A percentile compares a stretch with the other conserved stretches of the same genome.
Evolutionary conservation across 2,329 filamentous ascomycete genomes (phyloP).

Genomic region (Fusarium pseudoanthophilum): DNA sequence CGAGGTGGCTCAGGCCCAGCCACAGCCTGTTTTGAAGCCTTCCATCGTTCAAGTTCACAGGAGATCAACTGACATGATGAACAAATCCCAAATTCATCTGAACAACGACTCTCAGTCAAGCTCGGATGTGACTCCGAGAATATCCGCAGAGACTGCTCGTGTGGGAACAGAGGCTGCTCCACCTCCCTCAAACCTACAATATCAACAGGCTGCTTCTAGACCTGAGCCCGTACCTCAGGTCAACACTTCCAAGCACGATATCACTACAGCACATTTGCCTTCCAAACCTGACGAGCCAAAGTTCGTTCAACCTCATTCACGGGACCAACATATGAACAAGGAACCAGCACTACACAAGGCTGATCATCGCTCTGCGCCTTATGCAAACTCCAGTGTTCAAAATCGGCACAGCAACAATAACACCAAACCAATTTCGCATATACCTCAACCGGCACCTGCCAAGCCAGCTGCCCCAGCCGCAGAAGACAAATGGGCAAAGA

Average conservation of each 20-base stretch:
- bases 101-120: conserved; percentile 15
- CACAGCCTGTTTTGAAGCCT: conserved; percentile 41
- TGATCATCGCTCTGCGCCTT: neutral
- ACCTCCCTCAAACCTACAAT: neutral
- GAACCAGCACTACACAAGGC: conserved; percentile 3
- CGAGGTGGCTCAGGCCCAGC: conserved; percentile 41
- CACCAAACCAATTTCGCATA: neutral
- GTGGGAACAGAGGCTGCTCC: neutral
- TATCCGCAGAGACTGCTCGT: conserved; percentile 15
- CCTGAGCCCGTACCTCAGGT: neutral
- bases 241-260: neutral
- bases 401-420: conserved; percentile 4
- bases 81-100: conserved; percentile 14
- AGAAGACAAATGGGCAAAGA: conserved; percentile 43
- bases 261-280: conserved; percentile 18
- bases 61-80: conserved; percentile 36
- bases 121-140: conserved; percentile 12
- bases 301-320: conserved; percentile 2
- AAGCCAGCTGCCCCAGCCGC: neutral
- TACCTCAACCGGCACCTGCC: neutral
- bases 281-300: conserved; percentile 3
- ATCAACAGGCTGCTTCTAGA: conserved; percentile 4
- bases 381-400: neutral
- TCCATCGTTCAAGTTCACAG: conserved; percentile 42
- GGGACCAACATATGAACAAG: conserved; percentile 1